Evolutionary conservation across 148 eudicot species (phyloP).

Genomic region (Vaccinium macrocarpon): DNA sequence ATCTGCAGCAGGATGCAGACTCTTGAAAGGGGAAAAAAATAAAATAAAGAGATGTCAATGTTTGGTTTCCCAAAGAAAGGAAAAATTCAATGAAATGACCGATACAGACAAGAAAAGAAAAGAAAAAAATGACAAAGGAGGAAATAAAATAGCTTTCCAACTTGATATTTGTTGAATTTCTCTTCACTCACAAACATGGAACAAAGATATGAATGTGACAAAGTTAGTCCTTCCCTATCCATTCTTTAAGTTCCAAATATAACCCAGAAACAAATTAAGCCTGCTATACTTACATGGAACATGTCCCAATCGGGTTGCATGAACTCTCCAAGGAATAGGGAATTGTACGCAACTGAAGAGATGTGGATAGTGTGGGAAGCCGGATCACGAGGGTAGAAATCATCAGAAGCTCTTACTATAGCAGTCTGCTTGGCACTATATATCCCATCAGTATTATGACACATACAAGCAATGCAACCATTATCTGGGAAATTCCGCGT

Average conservation of each 20-base stretch:
- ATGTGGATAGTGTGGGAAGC: slow-evolving; percentile 97
- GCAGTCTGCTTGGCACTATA: slow-evolving; percentile 79
- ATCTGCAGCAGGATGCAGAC: slow-evolving; percentile 92
- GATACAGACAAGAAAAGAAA: not conserved
- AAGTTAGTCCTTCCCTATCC: not conserved
- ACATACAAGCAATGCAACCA: slow-evolving; percentile 94
- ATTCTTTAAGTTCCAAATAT: not conserved
- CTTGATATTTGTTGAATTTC: not conserved
- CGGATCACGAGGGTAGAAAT: slow-evolving; percentile 87
- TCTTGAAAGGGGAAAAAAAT: slow-evolving; percentile 37
- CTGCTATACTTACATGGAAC: slow-evolving; percentile 71
- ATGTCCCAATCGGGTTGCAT: slow-evolving; percentile 99
- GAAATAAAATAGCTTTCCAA: not conserved
- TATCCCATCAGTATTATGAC: slow-evolving; percentile 83
- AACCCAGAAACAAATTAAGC: not conserved
- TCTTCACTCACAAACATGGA: not conserved
- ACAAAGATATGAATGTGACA: not conserved
- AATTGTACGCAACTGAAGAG: slow-evolving; percentile 81
- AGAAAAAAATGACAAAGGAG: not conserved
- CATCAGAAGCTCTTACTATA: slow-evolving; percentile 89
- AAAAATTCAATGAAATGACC: not conserved
- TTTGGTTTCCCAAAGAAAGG: not conserved
- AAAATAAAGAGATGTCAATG: slow-evolving; percentile 8
- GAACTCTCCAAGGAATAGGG: slow-evolving; percentile 89
- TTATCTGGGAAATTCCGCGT: slow-evolving; percentile 75